These are phyloP conservation scores for Verbena officinalis DNA, from an alignment of 257 asterid genomes.

Conservation along the genomic window DNA sequence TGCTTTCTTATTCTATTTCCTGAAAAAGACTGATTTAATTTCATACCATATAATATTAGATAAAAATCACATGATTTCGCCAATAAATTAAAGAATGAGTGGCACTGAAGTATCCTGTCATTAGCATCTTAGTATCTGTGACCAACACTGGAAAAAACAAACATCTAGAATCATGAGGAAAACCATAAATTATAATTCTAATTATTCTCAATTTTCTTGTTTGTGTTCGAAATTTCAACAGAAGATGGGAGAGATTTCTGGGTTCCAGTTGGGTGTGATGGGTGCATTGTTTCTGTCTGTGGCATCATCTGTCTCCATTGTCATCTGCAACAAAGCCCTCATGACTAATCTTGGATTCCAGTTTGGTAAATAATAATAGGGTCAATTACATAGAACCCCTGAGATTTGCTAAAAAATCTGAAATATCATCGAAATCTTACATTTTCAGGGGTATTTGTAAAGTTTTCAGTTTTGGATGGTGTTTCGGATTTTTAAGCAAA, in stretches of 20 bases:
- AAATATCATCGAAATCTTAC: too few species aligned
- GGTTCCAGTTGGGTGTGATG: conserved; percentile 74
- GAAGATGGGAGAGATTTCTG: conserved; percentile 80
- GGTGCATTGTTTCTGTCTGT: conserved; percentile 86
- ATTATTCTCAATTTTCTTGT: not conserved
- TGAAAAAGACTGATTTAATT: not conserved
- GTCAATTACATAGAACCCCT: too few species aligned
- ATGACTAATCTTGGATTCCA: conserved; percentile 92
- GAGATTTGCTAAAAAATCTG: too few species aligned
- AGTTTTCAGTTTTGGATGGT: too few species aligned
- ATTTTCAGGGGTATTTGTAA: too few species aligned
- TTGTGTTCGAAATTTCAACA: not conserved
- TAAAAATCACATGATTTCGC: not conserved
- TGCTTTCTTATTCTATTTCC: too few species aligned
- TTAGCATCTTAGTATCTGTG: not conserved
- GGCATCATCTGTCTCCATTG: conserved; percentile 92
- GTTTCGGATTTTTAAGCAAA: too few species aligned
- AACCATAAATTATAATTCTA: not conserved
- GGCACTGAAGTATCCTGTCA: not conserved
- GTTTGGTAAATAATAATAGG: conserved; percentile 77
- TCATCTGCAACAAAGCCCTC: conserved; percentile 88
- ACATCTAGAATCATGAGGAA: not conserved
- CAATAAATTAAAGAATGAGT: not conserved
- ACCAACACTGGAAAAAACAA: not conserved
- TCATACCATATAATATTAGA: not conserved